Conservation (phyloP, 208 protist genomes). For the Giardia duodenalis region DNA sequence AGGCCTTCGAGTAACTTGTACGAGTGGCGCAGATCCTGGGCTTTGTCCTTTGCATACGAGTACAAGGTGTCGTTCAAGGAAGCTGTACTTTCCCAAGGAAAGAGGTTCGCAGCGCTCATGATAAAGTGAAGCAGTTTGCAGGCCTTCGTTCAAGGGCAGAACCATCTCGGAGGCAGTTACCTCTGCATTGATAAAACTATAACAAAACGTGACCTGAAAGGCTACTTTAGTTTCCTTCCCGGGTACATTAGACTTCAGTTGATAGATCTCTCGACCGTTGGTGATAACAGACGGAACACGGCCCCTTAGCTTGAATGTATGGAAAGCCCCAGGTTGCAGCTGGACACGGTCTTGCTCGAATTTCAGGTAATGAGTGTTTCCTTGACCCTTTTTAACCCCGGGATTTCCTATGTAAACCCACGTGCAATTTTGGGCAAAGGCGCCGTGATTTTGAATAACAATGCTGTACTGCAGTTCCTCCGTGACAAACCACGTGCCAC, state of each 20-base stretch:
- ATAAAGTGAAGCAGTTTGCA: not conserved
- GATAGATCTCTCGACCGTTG: not conserved
- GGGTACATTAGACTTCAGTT: not conserved
- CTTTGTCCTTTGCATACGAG: too few species aligned
- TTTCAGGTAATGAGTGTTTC: not conserved
- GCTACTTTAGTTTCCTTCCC: not conserved
- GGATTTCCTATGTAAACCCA: not conserved
- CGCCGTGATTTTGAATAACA: not conserved
- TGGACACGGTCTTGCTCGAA: not conserved
- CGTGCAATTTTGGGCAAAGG: not conserved
- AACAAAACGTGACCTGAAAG: constrained; percentile 4
- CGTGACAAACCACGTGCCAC: not conserved
- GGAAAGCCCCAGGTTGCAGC: not conserved
- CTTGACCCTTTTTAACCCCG: not conserved
- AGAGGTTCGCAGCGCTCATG: not conserved
- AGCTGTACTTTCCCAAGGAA: not conserved
- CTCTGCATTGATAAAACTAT: not conserved
- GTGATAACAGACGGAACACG: not conserved
- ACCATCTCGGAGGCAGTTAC: not conserved
- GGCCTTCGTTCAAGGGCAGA: not conserved
- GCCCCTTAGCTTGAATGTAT: not conserved
- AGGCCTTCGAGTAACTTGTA: not conserved
- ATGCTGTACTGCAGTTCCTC: not conserved
- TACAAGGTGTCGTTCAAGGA: not conserved
- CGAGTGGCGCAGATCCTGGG: too few species aligned